phyloP scores from a whole-genome alignment of 2,329 filamentous ascomycete genomes.

The Diatrype stigma region DNA sequence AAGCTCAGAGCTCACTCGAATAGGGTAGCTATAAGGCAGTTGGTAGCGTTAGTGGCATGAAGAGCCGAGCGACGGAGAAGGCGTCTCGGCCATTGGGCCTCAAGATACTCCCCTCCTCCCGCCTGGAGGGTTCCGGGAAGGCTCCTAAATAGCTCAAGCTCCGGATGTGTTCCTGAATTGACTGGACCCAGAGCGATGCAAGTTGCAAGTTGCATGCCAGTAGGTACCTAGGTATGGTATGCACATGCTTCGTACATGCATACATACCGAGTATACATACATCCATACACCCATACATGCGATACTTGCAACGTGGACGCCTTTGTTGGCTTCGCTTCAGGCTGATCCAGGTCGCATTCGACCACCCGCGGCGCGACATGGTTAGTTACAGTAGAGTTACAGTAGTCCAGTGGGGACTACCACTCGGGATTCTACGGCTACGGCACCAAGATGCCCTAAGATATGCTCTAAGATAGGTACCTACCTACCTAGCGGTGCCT shows the following conservation, averaged over 20 bases:
- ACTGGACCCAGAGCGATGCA: not conserved
- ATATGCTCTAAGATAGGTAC: too few species aligned
- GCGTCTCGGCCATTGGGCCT: conserved; percentile 19
- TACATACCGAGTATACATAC: too few species aligned
- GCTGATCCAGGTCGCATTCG: conserved; percentile 7
- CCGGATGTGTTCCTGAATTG: not conserved
- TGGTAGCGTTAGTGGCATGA: not conserved
- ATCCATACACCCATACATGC: not conserved
- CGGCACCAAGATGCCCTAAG: too few species aligned
- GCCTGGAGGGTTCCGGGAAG: not conserved
- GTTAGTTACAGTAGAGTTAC: not conserved
- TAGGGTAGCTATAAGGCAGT: too few species aligned
- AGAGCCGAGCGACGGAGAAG: conserved; percentile 1
- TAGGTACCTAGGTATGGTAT: too few species aligned
- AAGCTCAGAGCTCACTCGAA: not conserved
- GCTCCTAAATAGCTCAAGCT: not conserved
- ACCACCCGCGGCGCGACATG: not conserved
- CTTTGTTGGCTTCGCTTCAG: conserved; percentile 30
- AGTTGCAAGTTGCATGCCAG: too few species aligned
- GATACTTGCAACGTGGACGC: conserved; percentile 32
- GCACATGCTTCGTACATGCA: not conserved
- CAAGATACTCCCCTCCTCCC: conserved; percentile 16
- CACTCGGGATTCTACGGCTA: not conserved
- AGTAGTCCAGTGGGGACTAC: too few species aligned
- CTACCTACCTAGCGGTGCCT: too few species aligned